phyloP scores from a whole-genome alignment of 257 asterid species.

The Capsicum chinense region DNA sequence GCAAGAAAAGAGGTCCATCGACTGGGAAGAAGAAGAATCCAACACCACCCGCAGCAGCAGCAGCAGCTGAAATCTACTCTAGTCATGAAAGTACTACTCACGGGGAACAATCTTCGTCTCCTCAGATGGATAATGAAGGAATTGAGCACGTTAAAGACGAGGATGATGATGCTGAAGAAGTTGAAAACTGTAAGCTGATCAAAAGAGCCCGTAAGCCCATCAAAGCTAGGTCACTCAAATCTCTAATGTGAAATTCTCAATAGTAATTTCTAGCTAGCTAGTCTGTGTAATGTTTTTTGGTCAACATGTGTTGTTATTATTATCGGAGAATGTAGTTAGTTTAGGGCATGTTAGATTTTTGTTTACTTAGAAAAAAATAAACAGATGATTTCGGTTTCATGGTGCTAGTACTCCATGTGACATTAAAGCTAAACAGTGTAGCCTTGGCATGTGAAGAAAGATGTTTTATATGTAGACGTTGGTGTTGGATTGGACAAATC shows the following conservation, averaged over 20 bases:
- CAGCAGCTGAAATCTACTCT: slow-evolving; percentile 14
- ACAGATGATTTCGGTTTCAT: too few species aligned
- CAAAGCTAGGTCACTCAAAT: slow-evolving; percentile 80
- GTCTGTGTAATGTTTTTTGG: neutral
- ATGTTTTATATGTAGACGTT: too few species aligned
- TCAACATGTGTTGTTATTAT: neutral
- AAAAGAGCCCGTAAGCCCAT: slow-evolving; percentile 65
- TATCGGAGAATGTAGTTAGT: too few species aligned
- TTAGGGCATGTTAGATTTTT: too few species aligned
- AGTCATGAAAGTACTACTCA: neutral
- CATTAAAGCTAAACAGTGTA: too few species aligned
- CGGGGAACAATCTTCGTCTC: slow-evolving; percentile 24
- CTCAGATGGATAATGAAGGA: slow-evolving; percentile 31
- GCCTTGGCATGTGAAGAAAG: too few species aligned
- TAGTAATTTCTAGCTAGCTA: neutral
- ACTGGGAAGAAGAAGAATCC: slow-evolving; percentile 13
- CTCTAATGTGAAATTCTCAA: slow-evolving; percentile 58
- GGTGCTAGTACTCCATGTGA: too few species aligned
- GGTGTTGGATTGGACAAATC: too few species aligned
- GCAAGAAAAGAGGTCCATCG: slow-evolving; percentile 56
- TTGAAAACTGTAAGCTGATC: slow-evolving; percentile 35
- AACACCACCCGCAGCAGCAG: too few species aligned
- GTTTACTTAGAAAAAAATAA: too few species aligned
- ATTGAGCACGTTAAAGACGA: slow-evolving; percentile 46
- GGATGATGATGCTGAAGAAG: slow-evolving; percentile 33